Base-by-base conservation (phyloP, 73 alveolate genomes). In the Paraurostyla sp. region DNA sequence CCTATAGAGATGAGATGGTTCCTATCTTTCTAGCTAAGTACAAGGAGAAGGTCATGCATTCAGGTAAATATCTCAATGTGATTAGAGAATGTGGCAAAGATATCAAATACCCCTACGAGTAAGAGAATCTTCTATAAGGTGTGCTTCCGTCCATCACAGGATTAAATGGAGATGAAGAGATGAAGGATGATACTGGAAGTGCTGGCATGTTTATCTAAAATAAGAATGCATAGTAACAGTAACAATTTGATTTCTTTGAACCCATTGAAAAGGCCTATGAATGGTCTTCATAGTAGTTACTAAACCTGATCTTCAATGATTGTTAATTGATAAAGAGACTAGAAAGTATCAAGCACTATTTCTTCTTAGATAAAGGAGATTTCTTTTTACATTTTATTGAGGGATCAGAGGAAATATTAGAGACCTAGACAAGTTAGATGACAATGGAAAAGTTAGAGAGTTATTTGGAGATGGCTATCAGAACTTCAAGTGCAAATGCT, bases 61-160 rank as follows among this genome's bases (percentile, higher is more conserved):
- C 97, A 25, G 99, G 99, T 0, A 97, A 97, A 89, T 96, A 97
- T 82, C 93, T 96, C 33, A 96, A 95, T 85, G 98, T 96, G 23
- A 93, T 97, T 52, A 89, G 98, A 88, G 98, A 97, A 76, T 93
- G 96, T 73, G 99, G 99, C 1, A 95, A 93, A 82, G 96, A 85
- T 71, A 86, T 96, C 16, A 78, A 95, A 82, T 87, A 97, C 62
- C 99, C 99, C 22, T 93, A 83, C 84, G 98, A 96, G 83, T 58
- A 83, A 13, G 97, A 94, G 86, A 86, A 95, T 48, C 62, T 57
- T 89, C 80, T 71, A 29, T 63, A 35, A 83, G 91, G 78, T 25
- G 93, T 41, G 89, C 71, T 71, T 54, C 73, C 75, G 9, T 11
- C 9, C 6, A n/a, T 6, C 23, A 4, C 69, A 4, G n/a, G n/a